phyloP scores from a whole-genome alignment of 129 eudicot species.

The Apium graveolens region DNA sequence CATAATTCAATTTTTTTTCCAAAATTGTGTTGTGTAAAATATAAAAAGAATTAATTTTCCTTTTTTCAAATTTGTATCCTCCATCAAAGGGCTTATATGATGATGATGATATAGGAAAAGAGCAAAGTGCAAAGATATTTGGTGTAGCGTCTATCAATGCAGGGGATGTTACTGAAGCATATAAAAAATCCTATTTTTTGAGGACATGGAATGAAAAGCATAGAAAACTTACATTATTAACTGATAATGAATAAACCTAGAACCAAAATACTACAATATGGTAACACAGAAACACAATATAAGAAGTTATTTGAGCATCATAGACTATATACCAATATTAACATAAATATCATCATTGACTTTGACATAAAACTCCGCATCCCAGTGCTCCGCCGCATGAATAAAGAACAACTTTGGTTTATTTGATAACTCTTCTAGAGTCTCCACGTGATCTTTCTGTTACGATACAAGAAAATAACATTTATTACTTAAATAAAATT shows the following conservation, averaged over 20 bases:
- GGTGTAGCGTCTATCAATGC: background rate
- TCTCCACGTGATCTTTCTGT: slow-evolving; percentile 71
- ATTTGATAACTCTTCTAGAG: slow-evolving; percentile 41
- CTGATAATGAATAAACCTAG: background rate
- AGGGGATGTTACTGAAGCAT: background rate
- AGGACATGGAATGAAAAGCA: background rate
- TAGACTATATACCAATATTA: slow-evolving; percentile 51
- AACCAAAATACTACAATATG: background rate
- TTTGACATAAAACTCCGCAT: slow-evolving; percentile 85
- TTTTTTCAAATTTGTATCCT: background rate
- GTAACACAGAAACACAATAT: background rate
- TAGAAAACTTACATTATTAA: background rate
- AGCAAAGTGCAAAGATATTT: background rate
- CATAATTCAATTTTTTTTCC: background rate
- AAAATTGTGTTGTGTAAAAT: background rate
- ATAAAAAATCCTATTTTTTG: background rate
- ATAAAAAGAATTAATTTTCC: background rate
- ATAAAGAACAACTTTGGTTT: slow-evolving; percentile 51
- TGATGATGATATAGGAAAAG: background rate
- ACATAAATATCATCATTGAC: slow-evolving; percentile 80
- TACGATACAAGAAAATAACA: background rate
- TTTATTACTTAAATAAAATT: background rate
- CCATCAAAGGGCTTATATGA: background rate
- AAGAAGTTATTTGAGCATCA: background rate
- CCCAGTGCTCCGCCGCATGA: slow-evolving; percentile 71